phyloP scores from a whole-genome alignment of 2,329 filamentous ascomycete species.

The Cordyceps javanica region DNA sequence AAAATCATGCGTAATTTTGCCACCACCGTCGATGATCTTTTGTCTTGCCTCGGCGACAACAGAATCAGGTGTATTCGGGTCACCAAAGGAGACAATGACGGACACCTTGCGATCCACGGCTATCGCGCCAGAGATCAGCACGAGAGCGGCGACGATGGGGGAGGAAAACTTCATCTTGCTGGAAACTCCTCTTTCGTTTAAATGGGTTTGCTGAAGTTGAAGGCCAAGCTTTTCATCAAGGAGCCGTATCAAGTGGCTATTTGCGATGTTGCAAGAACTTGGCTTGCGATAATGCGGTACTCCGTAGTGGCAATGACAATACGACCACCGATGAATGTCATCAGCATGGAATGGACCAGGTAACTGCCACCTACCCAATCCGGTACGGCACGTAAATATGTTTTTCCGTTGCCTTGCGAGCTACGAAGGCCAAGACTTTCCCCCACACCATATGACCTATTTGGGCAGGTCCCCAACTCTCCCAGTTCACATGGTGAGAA shows the following conservation, averaged over 20 bases:
- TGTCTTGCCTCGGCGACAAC: slow-evolving; percentile 67
- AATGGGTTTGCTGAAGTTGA: not conserved
- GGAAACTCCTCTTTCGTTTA: slow-evolving; percentile 17
- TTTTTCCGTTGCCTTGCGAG: not conserved
- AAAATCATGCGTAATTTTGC: slow-evolving; percentile 75
- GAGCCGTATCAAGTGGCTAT: not conserved
- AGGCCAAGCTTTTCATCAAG: not conserved
- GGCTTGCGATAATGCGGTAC: not conserved
- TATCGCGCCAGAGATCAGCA: slow-evolving; percentile 51
- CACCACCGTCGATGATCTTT: slow-evolving; percentile 62
- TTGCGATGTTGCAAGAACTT: not conserved
- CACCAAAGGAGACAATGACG: slow-evolving; percentile 72
- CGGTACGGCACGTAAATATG: not conserved
- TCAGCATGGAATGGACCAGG: not conserved
- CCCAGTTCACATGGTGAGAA: not conserved
- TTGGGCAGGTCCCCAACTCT: not conserved
- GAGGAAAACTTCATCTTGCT: slow-evolving; percentile 57
- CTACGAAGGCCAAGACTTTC: not conserved
- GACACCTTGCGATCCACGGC: slow-evolving; percentile 63
- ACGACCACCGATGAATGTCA: slow-evolving; percentile 2
- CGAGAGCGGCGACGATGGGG: slow-evolving; percentile 48
- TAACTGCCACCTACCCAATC: not conserved
- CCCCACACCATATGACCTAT: not conserved
- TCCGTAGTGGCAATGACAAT: not conserved
- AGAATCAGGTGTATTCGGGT: slow-evolving; percentile 55